Conservation (phyloP, 257 asterid genomes). For the Misopates orontium region DNA sequence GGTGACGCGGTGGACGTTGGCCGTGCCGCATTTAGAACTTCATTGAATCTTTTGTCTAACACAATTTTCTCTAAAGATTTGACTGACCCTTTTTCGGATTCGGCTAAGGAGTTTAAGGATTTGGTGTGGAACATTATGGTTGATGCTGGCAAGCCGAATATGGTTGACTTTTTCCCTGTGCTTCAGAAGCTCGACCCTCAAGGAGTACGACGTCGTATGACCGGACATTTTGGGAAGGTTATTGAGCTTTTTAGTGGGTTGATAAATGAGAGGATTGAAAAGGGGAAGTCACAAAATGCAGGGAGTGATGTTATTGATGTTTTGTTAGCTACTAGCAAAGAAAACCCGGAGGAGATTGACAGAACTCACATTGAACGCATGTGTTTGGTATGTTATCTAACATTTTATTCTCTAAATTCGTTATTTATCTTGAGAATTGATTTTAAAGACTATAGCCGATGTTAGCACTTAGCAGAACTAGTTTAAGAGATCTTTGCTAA, state of each 20-base stretch:
- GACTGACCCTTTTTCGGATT: conserved; percentile 50
- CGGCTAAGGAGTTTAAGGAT: conserved; percentile 62
- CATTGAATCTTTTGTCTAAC: conserved; percentile 52
- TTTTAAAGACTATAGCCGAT: background rate
- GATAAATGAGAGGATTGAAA: conserved; percentile 46
- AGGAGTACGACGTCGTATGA: conserved; percentile 53
- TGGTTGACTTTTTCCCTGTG: conserved; percentile 57
- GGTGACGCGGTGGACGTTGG: conserved; percentile 58
- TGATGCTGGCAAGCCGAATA: conserved; percentile 67
- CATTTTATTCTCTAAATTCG: background rate
- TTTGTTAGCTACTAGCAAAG: conserved; percentile 39
- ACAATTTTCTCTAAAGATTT: conserved; percentile 53
- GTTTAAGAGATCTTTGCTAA: too few relatives aligned
- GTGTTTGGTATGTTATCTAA: conserved; percentile 49
- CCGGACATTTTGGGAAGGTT: conserved; percentile 33
- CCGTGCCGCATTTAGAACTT: conserved; percentile 51
- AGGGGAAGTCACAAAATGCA: conserved; percentile 20
- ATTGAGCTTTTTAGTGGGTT: conserved; percentile 36
- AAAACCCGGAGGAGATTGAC: conserved; percentile 58
- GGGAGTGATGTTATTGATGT: conserved; percentile 47
- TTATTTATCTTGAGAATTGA: background rate
- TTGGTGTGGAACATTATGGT: conserved; percentile 46
- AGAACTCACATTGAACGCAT: conserved; percentile 64
- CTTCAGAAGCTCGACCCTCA: conserved; percentile 54
- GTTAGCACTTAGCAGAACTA: too few relatives aligned